Evolutionary conservation across 305 asterid species (phyloP).

Genomic region (Rubia peregrina): DNA sequence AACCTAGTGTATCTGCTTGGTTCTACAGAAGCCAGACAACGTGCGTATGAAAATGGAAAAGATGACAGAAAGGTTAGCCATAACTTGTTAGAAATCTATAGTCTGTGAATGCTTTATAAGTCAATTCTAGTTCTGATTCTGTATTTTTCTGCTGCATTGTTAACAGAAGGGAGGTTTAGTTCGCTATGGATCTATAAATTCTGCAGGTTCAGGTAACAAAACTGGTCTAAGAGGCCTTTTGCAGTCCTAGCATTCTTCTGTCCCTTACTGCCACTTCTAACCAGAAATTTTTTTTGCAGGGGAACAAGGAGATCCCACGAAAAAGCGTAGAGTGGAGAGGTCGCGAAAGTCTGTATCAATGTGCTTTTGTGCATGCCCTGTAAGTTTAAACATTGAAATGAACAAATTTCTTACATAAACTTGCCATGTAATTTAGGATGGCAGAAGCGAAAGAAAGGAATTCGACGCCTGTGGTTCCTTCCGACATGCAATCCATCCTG

Average conservation of each 20-base stretch:
- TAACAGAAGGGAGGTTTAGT: constrained; percentile 50
- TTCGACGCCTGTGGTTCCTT: constrained; percentile 56
- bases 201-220: constrained; percentile 57
- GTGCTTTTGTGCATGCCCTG: neutral
- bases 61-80: constrained; percentile 47
- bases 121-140: neutral
- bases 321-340: constrained; percentile 79
- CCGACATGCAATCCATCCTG: constrained; percentile 63
- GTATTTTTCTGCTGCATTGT: constrained; percentile 6
- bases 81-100: neutral
- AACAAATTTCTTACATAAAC: neutral
- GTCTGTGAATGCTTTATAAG: neutral
- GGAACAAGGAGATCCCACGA: constrained; percentile 81
- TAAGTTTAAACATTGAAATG: neutral
- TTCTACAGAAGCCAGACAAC: constrained; percentile 42
- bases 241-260: neutral
- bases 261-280: constrained; percentile 13
- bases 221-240: neutral
- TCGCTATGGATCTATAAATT: constrained; percentile 58
- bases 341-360: constrained; percentile 63
- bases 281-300: constrained; percentile 34
- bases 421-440: constrained; percentile 45
- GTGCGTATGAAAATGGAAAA: constrained; percentile 33
- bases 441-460: constrained; percentile 94
- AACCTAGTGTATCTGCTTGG: neutral